These are phyloP conservation scores for Silene conica DNA, from an alignment of 148 eudicot genomes.

Conservation along the genomic window DNA sequence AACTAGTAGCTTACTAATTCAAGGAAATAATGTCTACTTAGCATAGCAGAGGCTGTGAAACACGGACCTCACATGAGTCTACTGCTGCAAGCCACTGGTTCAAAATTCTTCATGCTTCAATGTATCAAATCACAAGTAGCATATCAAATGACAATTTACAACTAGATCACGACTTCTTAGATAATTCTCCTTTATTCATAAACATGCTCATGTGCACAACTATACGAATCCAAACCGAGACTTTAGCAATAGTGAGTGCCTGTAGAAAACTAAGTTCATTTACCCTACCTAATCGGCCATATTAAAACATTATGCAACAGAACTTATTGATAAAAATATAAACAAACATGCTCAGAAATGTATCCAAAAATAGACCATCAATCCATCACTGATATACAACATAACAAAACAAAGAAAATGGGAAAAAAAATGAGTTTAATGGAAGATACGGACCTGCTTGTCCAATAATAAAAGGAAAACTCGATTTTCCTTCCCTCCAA, in stretches of 20 bases:
- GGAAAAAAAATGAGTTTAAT: background rate
- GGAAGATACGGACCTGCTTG: conserved; percentile 65
- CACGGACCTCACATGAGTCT: too few species aligned
- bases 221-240: too few species aligned
- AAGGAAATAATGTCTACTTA: too few species aligned
- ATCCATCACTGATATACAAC: background rate
- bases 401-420: background rate
- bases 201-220: too few species aligned
- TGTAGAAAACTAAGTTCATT: background rate
- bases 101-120: too few species aligned
- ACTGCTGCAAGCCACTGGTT: too few species aligned
- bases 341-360: background rate
- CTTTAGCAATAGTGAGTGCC: too few species aligned
- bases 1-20: too few species aligned
- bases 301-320: background rate
- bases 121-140: background rate
- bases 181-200: too few species aligned
- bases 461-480: conserved; percentile 80
- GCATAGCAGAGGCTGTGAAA: too few species aligned
- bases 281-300: background rate
- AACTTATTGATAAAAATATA: background rate
- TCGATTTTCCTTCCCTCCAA: conserved; percentile 82
- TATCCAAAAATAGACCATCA: background rate
- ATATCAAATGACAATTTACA: background rate
- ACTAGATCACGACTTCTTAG: background rate